A percentile compares a stretch with the other conserved stretches of the same genome.
Conservation (phyloP, 805 yeast genomes). For the Suhomyces emberorum region DNA sequence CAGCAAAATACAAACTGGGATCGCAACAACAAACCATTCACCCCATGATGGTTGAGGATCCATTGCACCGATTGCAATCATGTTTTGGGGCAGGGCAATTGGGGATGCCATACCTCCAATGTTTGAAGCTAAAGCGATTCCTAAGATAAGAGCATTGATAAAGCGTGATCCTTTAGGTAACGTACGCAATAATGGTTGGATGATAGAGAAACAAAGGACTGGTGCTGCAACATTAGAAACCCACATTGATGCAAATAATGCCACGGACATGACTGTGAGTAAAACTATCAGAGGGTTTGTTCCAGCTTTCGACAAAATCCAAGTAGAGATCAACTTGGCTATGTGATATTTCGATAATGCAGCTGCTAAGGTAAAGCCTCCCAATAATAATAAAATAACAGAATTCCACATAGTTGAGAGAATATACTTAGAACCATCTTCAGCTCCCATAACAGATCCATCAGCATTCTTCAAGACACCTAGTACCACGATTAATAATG, state of each 20-base stretch:
- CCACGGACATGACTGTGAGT: slow-evolving; percentile 49
- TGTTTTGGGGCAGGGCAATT: slow-evolving; percentile 53
- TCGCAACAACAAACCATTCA: slow-evolving; percentile 51
- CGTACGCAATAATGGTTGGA: slow-evolving; percentile 46
- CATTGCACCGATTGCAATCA: slow-evolving; percentile 52
- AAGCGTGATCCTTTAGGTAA: slow-evolving; percentile 41
- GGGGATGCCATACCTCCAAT: slow-evolving; percentile 57
- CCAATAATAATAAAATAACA: slow-evolving; percentile 48
- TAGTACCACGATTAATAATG: slow-evolving; percentile 71
- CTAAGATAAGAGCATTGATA: slow-evolving; percentile 40
- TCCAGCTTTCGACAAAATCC: slow-evolving; percentile 49
- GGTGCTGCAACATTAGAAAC: slow-evolving; percentile 57
- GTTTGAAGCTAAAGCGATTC: slow-evolving; percentile 51
- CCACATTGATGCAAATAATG: slow-evolving; percentile 55
- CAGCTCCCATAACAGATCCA: slow-evolving; percentile 43
- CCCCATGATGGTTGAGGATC: slow-evolving; percentile 55
- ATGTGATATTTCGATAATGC: slow-evolving; percentile 53
- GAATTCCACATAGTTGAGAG: slow-evolving; percentile 53
- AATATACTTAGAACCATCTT: slow-evolving; percentile 43
- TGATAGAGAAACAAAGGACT: slow-evolving; percentile 49
- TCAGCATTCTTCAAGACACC: slow-evolving; percentile 60
- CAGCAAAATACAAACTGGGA: slow-evolving; percentile 44
- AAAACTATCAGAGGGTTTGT: slow-evolving; percentile 48
- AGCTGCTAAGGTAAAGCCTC: slow-evolving; percentile 55
- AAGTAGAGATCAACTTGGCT: slow-evolving; percentile 48